Evolutionary conservation across 2,329 filamentous ascomycete species (phyloP).

Genomic region (Elsinoe perseae): DNA sequence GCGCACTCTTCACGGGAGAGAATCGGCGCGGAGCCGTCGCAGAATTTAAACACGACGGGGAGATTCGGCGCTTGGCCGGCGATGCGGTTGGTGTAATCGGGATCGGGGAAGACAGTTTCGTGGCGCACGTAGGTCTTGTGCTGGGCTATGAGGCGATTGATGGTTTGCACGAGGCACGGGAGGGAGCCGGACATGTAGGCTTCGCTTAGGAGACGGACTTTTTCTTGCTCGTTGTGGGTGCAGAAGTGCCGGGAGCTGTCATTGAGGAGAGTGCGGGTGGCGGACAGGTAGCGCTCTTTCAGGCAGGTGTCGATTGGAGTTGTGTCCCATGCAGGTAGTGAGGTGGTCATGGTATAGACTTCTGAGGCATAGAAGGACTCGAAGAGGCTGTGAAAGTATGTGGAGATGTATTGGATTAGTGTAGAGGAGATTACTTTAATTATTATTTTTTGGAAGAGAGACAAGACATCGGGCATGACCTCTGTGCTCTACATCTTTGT

Average conservation of each 20-base stretch:
- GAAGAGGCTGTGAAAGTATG: neutral
- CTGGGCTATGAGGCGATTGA: neutral
- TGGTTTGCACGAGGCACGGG: neutral
- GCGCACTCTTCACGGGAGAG: neutral
- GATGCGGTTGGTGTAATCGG: neutral
- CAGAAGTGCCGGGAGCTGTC: neutral
- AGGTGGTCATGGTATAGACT: neutral
- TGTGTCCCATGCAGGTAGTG: neutral
- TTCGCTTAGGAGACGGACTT: neutral
- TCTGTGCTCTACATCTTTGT: no score
- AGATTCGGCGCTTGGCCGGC: neutral
- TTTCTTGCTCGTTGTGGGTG: neutral
- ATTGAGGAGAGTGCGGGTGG: neutral
- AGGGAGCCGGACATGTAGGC: neutral
- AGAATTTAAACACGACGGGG: neutral
- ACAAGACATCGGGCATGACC: no score
- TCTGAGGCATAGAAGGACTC: neutral
- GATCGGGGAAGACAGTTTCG: neutral
- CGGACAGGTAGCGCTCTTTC: neutral
- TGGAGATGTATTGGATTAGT: no score
- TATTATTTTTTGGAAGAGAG: no score
- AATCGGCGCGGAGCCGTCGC: neutral
- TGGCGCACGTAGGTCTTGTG: neutral
- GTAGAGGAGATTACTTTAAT: no score
- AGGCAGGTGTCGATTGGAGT: neutral